These are phyloP conservation scores for Chalaropsis ovoidea DNA, from an alignment of 2,329 filamentous ascomycete species.

Conservation along the genomic window DNA sequence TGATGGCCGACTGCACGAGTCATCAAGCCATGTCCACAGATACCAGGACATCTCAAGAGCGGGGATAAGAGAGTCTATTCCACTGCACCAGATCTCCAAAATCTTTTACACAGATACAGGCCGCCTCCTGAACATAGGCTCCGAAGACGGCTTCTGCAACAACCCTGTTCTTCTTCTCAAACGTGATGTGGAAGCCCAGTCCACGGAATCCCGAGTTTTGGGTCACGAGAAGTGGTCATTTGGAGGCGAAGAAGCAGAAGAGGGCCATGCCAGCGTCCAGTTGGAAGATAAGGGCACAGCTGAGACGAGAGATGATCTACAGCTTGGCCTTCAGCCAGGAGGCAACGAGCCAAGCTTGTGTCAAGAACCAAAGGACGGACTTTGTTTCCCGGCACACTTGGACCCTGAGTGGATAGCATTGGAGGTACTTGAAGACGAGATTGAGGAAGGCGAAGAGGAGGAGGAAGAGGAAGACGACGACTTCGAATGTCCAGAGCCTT, in stretches of 20 bases:
- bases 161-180: slow-evolving; percentile 33
- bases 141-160: slow-evolving; percentile 33
- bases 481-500: slow-evolving; percentile 24
- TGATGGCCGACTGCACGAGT: slow-evolving; percentile 45
- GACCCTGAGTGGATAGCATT: slow-evolving; percentile 88
- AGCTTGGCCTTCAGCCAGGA: slow-evolving; percentile 2
- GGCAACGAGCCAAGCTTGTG: background rate
- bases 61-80: slow-evolving; percentile 46
- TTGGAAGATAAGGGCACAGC: background rate
- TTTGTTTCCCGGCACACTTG: slow-evolving; percentile 54
- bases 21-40: slow-evolving; percentile 31
- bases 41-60: slow-evolving; percentile 38
- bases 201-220: slow-evolving; percentile 19
- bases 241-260: background rate
- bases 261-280: background rate
- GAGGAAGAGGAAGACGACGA: slow-evolving; percentile 11
- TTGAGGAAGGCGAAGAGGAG: slow-evolving; percentile 40
- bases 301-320: background rate
- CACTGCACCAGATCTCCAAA: slow-evolving; percentile 59
- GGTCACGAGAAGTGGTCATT: background rate
- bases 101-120: slow-evolving; percentile 91
- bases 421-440: slow-evolving; percentile 64
- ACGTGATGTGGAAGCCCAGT: slow-evolving; percentile 35
- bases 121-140: slow-evolving; percentile 70
- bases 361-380: background rate